Evolutionary conservation across 768 basidiomycete genomes (phyloP).

Genomic region (Psilocybe subaeruginosa): DNA sequence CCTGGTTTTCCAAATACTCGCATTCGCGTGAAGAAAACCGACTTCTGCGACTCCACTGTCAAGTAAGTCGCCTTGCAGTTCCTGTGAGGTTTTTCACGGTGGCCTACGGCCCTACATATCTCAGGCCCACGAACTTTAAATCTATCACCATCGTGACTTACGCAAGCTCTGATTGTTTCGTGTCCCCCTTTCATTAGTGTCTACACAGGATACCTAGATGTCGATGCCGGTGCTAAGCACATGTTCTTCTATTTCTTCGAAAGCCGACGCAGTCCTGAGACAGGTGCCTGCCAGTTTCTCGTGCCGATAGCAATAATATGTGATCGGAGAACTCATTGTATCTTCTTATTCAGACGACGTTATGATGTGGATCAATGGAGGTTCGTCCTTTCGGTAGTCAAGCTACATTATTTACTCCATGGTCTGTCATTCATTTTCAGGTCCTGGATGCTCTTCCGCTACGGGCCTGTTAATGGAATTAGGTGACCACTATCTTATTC

Average conservation of each 20-base stretch:
- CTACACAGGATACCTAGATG: slow-evolving; percentile 44
- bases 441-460: slow-evolving; percentile 57
- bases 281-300: slow-evolving; percentile 41
- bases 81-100: background rate
- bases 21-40: slow-evolving; percentile 61
- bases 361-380: slow-evolving; percentile 76
- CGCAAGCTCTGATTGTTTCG: background rate
- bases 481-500: slow-evolving; percentile 36
- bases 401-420: background rate
- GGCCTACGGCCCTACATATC: background rate
- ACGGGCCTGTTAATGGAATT: slow-evolving; percentile 74
- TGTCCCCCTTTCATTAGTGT: slow-evolving; percentile 25
- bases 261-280: slow-evolving; percentile 58
- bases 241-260: slow-evolving; percentile 81
- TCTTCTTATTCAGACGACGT: slow-evolving; percentile 51
- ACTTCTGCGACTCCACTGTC: slow-evolving; percentile 68
- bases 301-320: slow-evolving; percentile 3
- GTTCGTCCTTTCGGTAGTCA: slow-evolving; percentile 25
- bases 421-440: slow-evolving; percentile 31
- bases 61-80: slow-evolving; percentile 38
- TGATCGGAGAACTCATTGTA: slow-evolving; percentile 3
- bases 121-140: slow-evolving; percentile 4
- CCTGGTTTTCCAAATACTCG: slow-evolving; percentile 54
- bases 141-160: slow-evolving; percentile 21
- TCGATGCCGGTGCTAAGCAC: slow-evolving; percentile 58